Percentiles rank a stretch among this genome's conserved stretches.
These are phyloP conservation scores for Pseudogymnoascus sp. DNA, from an alignment of 2,329 filamentous ascomycete species.

Conservation along the genomic window DNA sequence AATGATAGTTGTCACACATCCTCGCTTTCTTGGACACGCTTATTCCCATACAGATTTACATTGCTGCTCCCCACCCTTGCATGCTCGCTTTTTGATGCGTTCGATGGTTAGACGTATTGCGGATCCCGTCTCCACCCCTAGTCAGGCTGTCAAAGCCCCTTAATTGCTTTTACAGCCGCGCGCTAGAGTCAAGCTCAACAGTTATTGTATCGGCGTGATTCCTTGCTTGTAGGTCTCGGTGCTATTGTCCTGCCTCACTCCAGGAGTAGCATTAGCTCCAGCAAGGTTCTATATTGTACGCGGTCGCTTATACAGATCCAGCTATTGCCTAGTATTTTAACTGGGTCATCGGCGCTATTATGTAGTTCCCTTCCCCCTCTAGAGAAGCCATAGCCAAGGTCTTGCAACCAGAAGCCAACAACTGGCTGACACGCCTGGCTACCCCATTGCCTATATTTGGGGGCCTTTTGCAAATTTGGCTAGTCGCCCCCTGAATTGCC, in stretches of 20 bases:
- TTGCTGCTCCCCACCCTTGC: not conserved
- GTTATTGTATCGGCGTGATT: not conserved
- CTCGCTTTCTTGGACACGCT: not conserved
- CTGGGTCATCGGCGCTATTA: not conserved
- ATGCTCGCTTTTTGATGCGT: not conserved
- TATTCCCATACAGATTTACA: not conserved
- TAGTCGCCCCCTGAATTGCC: not conserved
- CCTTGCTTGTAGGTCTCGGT: not conserved
- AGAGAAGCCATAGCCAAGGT: not conserved
- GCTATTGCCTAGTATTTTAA: not conserved
- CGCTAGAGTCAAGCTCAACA: not conserved
- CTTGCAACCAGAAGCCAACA: not conserved
- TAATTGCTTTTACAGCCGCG: not conserved
- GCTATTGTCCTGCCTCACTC: not conserved
- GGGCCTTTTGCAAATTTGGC: not conserved
- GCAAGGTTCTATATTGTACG: not conserved
- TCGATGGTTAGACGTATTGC: not conserved
- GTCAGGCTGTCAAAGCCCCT: not conserved
- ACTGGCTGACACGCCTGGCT: not conserved
- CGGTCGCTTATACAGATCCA: not conserved
- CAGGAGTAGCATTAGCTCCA: not conserved
- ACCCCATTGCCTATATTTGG: not conserved
- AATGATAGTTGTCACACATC: not conserved
- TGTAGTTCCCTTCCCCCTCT: not conserved
- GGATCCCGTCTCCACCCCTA: not conserved